A percentile compares a stretch with the other conserved stretches of the same genome.
phyloP scores from a whole-genome alignment of 2,329 filamentous ascomycete species.

The Spiromastix sp. region DNA sequence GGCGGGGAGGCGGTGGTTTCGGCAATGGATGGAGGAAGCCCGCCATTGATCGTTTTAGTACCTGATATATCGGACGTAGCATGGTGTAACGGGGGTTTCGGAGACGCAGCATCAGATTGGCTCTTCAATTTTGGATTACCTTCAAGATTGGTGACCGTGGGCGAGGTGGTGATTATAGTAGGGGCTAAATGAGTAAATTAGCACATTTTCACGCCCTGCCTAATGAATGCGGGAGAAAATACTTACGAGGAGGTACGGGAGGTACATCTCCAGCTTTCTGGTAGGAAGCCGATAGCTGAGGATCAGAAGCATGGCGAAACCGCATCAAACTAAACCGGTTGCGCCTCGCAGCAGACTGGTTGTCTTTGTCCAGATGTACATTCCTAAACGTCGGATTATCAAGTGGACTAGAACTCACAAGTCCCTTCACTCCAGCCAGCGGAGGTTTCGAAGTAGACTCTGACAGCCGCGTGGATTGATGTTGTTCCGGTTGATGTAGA shows the following conservation, averaged over 20 bases:
- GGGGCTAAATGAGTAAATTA: conserved; percentile 29
- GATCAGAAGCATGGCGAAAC: conserved; percentile 87
- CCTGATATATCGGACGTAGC: conserved; percentile 12
- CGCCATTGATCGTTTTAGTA: conserved; percentile 4
- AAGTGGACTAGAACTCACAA: not conserved
- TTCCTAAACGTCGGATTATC: not conserved
- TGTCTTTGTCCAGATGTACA: conserved; percentile 2
- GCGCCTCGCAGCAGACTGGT: conserved; percentile 11
- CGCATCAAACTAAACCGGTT: conserved; percentile 59
- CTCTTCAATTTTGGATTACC: conserved; percentile 30
- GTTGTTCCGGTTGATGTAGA: conserved; percentile 3
- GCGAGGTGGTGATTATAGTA: conserved; percentile 82
- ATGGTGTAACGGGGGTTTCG: conserved; percentile 24
- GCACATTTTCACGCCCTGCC: conserved; percentile 2
- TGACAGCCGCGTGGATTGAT: conserved; percentile 5
- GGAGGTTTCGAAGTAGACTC: conserved; percentile 6
- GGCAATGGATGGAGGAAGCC: not conserved
- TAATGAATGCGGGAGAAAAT: not conserved
- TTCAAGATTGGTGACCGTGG: conserved; percentile 55
- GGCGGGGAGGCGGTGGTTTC: conserved; percentile 14
- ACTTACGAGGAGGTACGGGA: conserved; percentile 28
- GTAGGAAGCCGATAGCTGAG: conserved; percentile 70
- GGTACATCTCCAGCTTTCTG: conserved; percentile 40
- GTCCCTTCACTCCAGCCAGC: conserved; percentile 1
- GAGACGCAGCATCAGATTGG: conserved; percentile 26